phyloP scores from a whole-genome alignment of 2,329 filamentous ascomycete species.

The Graphiopsis chlorocephala region DNA sequence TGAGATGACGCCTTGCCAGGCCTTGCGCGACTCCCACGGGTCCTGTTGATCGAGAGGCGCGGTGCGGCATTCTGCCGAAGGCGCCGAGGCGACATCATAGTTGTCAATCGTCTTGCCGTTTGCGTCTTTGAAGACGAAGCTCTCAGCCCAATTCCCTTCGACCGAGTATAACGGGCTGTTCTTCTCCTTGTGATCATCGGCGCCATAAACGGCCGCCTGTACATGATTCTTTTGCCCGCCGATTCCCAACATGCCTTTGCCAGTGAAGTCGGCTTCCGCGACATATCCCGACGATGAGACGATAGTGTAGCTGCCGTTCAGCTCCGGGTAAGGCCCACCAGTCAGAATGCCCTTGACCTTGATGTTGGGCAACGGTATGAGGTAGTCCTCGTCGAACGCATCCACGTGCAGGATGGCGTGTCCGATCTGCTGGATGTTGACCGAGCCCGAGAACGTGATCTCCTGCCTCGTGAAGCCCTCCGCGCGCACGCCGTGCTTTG shows the following conservation, averaged over 20 bases:
- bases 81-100: constrained; percentile 30
- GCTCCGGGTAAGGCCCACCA: constrained; percentile 45
- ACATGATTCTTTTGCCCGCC: constrained; percentile 44
- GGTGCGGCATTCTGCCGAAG: constrained; percentile 26
- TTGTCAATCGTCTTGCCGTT: constrained; percentile 37
- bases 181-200: constrained; percentile 29
- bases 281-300: constrained; percentile 42
- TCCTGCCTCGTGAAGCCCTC: constrained; percentile 48
- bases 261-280: constrained; percentile 44
- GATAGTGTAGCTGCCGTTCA: constrained; percentile 42
- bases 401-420: constrained; percentile 46
- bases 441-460: constrained; percentile 45
- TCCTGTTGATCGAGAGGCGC: constrained; percentile 39
- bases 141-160: constrained; percentile 43
- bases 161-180: constrained; percentile 37
- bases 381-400: constrained; percentile 43
- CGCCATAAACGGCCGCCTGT: constrained; percentile 36
- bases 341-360: constrained; percentile 46
- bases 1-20: constrained; percentile 42
- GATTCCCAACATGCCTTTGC: constrained; percentile 41
- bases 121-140: constrained; percentile 38
- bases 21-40: constrained; percentile 45
- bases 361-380: constrained; percentile 46
- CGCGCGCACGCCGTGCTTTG: constrained; percentile 42
- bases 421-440: constrained; percentile 48